Base-by-base conservation (phyloP, 1,284 basidiomycete genomes). In the Papiliotrema nemorosa region DNA sequence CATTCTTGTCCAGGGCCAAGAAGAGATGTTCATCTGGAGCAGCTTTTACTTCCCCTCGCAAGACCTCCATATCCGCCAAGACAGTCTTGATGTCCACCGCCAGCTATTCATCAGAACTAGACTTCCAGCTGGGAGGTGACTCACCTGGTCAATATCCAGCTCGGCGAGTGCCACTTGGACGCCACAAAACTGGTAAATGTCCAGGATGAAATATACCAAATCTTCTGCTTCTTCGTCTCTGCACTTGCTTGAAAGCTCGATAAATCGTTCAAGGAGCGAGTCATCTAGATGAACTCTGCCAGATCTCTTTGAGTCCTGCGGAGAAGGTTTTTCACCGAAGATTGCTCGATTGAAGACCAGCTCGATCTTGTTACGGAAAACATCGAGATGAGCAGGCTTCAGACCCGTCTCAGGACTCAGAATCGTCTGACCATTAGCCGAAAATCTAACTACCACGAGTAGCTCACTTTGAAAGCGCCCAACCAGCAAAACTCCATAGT, bases 401-500 rank as follows among this genome's bases (percentile, higher is more conserved):
- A 81, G 63, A 34, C 74, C 70, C n/a, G 74, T 73, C 1, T 80
- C 79, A 26, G 80, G 80, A 59, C 80, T 84, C 37, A 90, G 74
- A 57, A 90, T 85, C 0, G 87, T 86, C 88, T 33, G 31, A 16
- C 31, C 9, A 9, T 33, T 9, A 20, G 20, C n/a, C 5, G 3
- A 22, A 44, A 21, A 53, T 37, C n/a, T n/a, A n/a, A n/a, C n/a
- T n/a, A n/a, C n/a, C n/a, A n/a, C 47, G 37, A 6, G 3, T 4
- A 2, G 67, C 77, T 33, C 44, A 90, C 91, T 82, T 97, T 97
- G 82, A 97, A 97, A 21, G 87, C 91, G 1, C 96, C 94, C 3
- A 99, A 79, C 96, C 96, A 98, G 63, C 87, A 90, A 63, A 88
- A 90, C 69, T 98, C 94, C 33, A 99, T 85, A 55, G 84, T 88